Evolutionary conservation across 345 rosid species (phyloP).

Genomic region (Erucastrum elatum): DNA sequence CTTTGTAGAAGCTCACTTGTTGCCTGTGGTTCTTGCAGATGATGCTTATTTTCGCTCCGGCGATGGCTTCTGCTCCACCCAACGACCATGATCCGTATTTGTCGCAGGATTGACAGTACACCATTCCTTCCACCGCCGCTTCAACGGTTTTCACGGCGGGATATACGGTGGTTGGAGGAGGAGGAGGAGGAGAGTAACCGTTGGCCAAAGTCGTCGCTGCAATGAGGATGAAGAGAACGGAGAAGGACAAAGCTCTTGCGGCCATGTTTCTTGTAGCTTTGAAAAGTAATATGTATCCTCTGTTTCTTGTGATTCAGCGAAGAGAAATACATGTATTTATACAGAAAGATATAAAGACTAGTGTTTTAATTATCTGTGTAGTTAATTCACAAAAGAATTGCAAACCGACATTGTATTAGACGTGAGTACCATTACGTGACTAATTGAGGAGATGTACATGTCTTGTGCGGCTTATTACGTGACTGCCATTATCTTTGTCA

Average conservation of each 20-base stretch:
- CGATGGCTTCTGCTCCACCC: slow-evolving; percentile 60
- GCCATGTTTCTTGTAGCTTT: slow-evolving; percentile 17
- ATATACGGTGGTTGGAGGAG: slow-evolving; percentile 32
- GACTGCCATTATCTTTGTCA: slow-evolving; percentile 39
- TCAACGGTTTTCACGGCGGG: slow-evolving; percentile 44
- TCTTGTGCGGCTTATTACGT: slow-evolving; percentile 36
- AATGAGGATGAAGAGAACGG: slow-evolving; percentile 38
- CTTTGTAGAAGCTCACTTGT: slow-evolving; percentile 67
- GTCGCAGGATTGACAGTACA: slow-evolving; percentile 79
- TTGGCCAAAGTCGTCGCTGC: slow-evolving; percentile 31
- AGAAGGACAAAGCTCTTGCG: slow-evolving; percentile 21
- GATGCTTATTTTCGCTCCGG: slow-evolving; percentile 72
- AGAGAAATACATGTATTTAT: background rate
- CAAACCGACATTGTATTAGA: slow-evolving; percentile 10
- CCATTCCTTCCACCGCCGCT: slow-evolving; percentile 77
- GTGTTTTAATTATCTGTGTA: background rate
- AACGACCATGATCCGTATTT: slow-evolving; percentile 70
- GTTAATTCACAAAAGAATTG: background rate
- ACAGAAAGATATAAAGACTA: background rate
- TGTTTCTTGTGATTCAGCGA: slow-evolving; percentile 37
- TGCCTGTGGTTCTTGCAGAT: slow-evolving; percentile 61
- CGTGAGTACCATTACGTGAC: slow-evolving; percentile 40
- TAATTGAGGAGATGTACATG: slow-evolving; percentile 15
- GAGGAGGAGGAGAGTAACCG: slow-evolving; percentile 30
- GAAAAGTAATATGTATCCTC: slow-evolving; percentile 28